Percentiles rank a stretch among this genome's conserved stretches.
phyloP scores from a whole-genome alignment of 2,329 filamentous ascomycete species.

The Pezicula neosporulosa region DNA sequence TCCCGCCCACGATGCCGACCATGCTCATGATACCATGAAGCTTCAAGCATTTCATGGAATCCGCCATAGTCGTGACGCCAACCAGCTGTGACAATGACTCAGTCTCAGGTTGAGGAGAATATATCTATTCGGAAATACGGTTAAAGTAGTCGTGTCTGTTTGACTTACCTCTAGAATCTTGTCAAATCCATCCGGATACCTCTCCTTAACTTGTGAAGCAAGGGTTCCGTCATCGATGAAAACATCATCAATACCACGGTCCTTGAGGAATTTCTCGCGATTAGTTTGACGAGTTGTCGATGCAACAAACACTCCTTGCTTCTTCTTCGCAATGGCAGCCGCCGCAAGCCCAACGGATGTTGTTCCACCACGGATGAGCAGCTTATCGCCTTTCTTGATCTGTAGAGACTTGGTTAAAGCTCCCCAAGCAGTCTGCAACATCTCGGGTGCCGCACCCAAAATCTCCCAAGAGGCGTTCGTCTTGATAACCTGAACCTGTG shows the following conservation, averaged over 20 bases:
- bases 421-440: slow-evolving; percentile 44
- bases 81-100: background rate
- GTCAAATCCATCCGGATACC: no score
- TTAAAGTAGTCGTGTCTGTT: no score
- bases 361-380: slow-evolving; percentile 47
- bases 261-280: no score
- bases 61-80: slow-evolving; percentile 21
- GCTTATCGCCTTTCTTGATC: slow-evolving; percentile 34
- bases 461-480: background rate
- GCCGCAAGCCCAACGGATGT: slow-evolving; percentile 44
- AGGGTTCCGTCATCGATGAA: no score
- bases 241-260: no score
- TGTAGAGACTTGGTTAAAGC: slow-evolving; percentile 36
- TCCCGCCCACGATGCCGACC: slow-evolving; percentile 40
- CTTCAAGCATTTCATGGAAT: slow-evolving; percentile 32
- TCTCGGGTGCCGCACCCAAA: background rate
- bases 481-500: background rate
- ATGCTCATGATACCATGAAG: slow-evolving; percentile 35
- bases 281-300: no score
- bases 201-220: no score
- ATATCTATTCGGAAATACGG: no score
- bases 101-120: no score
- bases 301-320: no score
- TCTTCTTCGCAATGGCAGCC: slow-evolving; percentile 35
- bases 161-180: no score